Base-by-base conservation (phyloP, 2,329 filamentous ascomycete species). In the Beauveria caledonica region DNA sequence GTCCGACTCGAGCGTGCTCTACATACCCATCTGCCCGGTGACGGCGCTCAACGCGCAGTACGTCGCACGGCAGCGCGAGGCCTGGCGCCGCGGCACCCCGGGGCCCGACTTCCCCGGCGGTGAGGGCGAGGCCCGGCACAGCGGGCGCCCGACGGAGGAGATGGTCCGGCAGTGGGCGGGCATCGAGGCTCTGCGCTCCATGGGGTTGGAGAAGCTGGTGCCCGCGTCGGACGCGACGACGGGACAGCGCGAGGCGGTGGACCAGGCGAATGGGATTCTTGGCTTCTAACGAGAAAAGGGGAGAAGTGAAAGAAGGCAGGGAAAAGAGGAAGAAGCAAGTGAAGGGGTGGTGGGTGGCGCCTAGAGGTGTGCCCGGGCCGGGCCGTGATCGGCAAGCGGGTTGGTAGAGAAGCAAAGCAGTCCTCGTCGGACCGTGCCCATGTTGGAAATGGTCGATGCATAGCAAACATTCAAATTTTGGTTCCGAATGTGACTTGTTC, bases 1-100 rank as follows among this genome's bases (percentile, higher is more conserved):
- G 1, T 73, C 77, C 0, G 92, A 97, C 71, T 91, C 89, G 0
- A 92, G 87, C 66, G 92, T 96, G 0, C 69, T 97, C 62, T 97
- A 97, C 68, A 96, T 97, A 60, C 92, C 92, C 0, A 86, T 90
- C 0, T 94, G 89, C 59, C 92, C 92, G 0, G 79, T 91, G 33
- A 96, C 91, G 0, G 83, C 87, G 58, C 75, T 78, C 44, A 96
- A 94, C 67, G 86, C 88, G 0, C 74, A 81, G 23, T 94, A 92
- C 69, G 77, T 93, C 1, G 79, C 74, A 1, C 80, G 83, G 17
- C 91, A 96, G 74, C 81, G 88, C 21, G 78, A 84, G n/a, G 82
- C 84, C 0, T 94, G 94, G 66, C 72, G 87, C 3, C 70, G 76
- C 0, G 92, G 91, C 5, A 83, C 80, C 0, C 87, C 86, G 0